Conservation (phyloP, 768 basidiomycete genomes). For the Leucogyrophana mollusca region DNA sequence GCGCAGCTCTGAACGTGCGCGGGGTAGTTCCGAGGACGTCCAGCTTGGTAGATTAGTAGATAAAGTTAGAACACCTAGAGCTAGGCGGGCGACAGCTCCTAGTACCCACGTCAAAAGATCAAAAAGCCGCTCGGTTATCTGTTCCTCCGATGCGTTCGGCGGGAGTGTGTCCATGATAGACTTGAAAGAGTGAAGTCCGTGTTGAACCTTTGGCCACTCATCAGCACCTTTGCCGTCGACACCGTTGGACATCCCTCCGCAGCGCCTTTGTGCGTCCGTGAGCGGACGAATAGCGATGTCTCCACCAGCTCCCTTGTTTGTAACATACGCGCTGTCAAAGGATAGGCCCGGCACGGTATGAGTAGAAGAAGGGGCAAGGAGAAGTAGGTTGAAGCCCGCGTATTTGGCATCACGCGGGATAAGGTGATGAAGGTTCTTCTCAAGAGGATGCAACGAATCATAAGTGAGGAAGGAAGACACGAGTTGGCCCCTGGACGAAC, state of each 20-base stretch:
- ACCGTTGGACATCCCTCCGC: slow-evolving; percentile 74
- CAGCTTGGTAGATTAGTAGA: slow-evolving; percentile 39
- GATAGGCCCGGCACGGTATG: slow-evolving; percentile 22
- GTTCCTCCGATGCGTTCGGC: slow-evolving; percentile 43
- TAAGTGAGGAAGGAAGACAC: slow-evolving; percentile 66
- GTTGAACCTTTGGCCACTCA: slow-evolving; percentile 73
- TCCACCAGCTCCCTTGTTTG: slow-evolving; percentile 73
- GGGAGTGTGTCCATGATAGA: slow-evolving; percentile 38
- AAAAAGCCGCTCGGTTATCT: slow-evolving; percentile 60
- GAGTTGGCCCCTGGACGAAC: slow-evolving; percentile 67
- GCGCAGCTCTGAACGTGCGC: slow-evolving; percentile 51
- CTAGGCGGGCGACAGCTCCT: slow-evolving; percentile 3
- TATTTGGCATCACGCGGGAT: slow-evolving; percentile 49
- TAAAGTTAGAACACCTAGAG: slow-evolving; percentile 13
- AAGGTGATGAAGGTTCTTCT: slow-evolving; percentile 47
- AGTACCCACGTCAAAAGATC: slow-evolving; percentile 65
- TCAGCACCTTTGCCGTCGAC: slow-evolving; percentile 59
- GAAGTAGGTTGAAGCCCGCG: slow-evolving; percentile 81
- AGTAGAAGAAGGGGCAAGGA: slow-evolving; percentile 45
- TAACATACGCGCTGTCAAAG: slow-evolving; percentile 58
- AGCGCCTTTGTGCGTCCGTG: slow-evolving; percentile 43
- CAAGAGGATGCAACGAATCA: slow-evolving; percentile 43
- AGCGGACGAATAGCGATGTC: slow-evolving; percentile 52
- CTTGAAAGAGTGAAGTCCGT: slow-evolving; percentile 50
- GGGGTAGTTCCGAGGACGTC: slow-evolving; percentile 43